A percentile compares a stretch with the other conserved stretches of the same genome.
Evolutionary conservation across 2,329 filamentous ascomycete species (phyloP).

Genomic region (Botryotinia calthae): DNA sequence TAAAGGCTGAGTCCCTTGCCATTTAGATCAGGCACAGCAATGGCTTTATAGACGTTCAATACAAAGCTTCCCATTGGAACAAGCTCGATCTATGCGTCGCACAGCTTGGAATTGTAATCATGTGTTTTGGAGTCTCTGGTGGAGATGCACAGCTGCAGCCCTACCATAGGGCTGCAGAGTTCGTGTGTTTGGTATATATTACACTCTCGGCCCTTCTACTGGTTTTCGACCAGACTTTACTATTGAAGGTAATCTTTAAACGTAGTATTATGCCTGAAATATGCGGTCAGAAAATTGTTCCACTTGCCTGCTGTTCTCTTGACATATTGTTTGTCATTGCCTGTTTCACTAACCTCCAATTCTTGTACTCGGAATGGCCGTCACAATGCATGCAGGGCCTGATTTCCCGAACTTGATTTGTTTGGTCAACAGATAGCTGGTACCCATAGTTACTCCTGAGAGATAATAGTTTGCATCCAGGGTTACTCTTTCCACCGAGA

Average conservation of each 20-base stretch:
- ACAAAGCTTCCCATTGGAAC: neutral
- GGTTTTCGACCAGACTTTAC: neutral
- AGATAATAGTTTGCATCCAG: neutral
- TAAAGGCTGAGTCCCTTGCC: constrained; percentile 1
- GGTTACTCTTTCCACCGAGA: neutral
- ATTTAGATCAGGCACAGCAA: constrained; percentile 1
- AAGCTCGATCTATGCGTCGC: neutral
- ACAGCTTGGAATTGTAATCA: constrained; percentile 1
- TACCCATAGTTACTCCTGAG: neutral
- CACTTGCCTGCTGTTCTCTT: neutral
- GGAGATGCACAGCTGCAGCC: constrained; percentile 13
- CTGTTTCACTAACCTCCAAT: neutral
- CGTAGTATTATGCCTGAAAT: neutral
- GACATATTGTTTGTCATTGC: neutral
- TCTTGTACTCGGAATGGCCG: neutral
- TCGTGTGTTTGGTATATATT: neutral
- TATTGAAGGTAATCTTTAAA: neutral
- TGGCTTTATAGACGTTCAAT: neutral
- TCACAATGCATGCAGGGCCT: neutral
- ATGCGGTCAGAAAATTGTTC: neutral
- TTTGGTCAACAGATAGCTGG: neutral
- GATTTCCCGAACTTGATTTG: neutral
- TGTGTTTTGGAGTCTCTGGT: neutral
- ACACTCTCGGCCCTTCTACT: neutral
- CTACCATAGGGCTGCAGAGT: constrained; percentile 11